phyloP scores from a whole-genome alignment of 2,329 filamentous ascomycete genomes.

The Xylariaceae sp. region DNA sequence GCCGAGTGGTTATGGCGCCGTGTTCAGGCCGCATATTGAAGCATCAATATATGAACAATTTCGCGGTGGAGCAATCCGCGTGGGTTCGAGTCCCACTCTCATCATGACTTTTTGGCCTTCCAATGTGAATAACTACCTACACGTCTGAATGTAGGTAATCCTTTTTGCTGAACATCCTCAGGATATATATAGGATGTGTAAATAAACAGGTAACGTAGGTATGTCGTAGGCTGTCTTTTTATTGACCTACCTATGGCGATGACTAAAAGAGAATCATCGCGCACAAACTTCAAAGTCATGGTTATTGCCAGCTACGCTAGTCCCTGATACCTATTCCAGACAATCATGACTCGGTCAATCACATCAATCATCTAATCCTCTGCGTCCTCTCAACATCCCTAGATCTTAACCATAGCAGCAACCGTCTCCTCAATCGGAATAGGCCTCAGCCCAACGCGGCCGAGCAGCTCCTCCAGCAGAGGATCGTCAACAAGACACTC shows the following conservation, averaged over 20 bases:
- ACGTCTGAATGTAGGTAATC: neutral
- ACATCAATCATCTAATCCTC: neutral
- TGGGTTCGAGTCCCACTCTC: constrained; percentile 41
- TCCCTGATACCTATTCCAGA: no score
- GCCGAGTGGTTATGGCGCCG: constrained; percentile 36
- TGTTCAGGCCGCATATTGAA: constrained; percentile 27
- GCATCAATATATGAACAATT: neutral
- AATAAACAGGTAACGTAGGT: no score
- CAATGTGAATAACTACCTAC: neutral
- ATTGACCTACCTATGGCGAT: neutral
- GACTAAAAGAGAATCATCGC: neutral
- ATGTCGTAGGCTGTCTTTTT: neutral
- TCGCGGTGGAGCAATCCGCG: constrained; percentile 38
- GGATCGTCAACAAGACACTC: constrained; percentile 33
- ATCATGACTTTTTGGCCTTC: constrained; percentile 26
- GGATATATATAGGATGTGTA: no score
- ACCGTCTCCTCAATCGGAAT: constrained; percentile 28
- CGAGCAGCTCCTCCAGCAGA: constrained; percentile 38
- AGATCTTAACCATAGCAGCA: constrained; percentile 25
- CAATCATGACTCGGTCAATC: neutral
- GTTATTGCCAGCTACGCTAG: no score
- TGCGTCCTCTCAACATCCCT: neutral
- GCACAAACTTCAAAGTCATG: neutral
- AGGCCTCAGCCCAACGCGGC: constrained; percentile 25
- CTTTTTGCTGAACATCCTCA: neutral